Percentiles rank a stretch among this genome's conserved stretches.
Evolutionary conservation across 768 basidiomycete genomes (phyloP).

Genomic region (Panus rudis): DNA sequence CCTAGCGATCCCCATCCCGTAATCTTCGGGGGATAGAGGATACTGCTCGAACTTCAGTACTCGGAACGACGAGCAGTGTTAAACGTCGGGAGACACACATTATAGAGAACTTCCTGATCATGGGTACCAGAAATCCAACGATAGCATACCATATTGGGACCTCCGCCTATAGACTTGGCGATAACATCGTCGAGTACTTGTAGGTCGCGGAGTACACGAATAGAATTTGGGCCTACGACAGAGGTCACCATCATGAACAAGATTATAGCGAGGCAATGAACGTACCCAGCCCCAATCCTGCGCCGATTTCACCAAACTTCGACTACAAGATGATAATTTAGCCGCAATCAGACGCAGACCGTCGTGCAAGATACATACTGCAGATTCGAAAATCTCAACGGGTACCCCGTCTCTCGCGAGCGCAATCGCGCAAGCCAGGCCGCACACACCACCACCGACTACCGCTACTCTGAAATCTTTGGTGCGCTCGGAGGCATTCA

Average conservation of each 20-base stretch:
- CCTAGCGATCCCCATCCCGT: slow-evolving; percentile 1
- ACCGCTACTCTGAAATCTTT: slow-evolving; percentile 1
- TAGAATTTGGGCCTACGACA: slow-evolving; percentile 1
- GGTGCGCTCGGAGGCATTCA: background rate
- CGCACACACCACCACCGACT: slow-evolving; percentile 7
- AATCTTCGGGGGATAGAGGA: background rate
- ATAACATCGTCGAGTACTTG: slow-evolving; percentile 5
- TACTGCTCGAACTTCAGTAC: background rate
- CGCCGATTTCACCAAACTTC: slow-evolving; percentile 8
- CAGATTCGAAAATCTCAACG: slow-evolving; percentile 1
- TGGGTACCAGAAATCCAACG: slow-evolving; percentile 4
- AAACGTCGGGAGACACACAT: slow-evolving; percentile 1
- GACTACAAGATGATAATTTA: background rate
- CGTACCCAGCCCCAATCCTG: slow-evolving; percentile 10
- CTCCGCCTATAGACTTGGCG: background rate
- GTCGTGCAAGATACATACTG: slow-evolving; percentile 1
- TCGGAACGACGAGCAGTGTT: background rate
- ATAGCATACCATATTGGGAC: background rate
- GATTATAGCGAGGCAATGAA: background rate
- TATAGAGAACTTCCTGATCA: slow-evolving; percentile 2
- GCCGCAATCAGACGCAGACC: background rate
- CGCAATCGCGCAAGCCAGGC: slow-evolving; percentile 5
- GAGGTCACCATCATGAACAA: background rate
- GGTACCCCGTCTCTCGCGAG: slow-evolving; percentile 2
- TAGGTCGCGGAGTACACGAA: slow-evolving; percentile 3